Conservation (phyloP, 805 yeast species). For the Candida succiphila region DNA sequence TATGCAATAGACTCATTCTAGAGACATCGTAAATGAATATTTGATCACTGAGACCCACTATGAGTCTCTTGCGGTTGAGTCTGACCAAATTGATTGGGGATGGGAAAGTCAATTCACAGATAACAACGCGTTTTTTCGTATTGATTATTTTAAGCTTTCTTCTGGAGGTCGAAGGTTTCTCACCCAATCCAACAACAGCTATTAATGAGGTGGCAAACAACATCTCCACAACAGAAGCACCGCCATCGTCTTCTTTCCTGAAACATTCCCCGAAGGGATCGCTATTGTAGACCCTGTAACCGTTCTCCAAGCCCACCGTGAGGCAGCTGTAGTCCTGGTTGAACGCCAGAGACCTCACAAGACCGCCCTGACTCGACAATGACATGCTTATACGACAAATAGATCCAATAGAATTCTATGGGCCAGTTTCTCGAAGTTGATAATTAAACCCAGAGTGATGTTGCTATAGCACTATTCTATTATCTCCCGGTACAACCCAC, state of each 20-base stretch:
- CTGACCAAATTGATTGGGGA: slow-evolving; percentile 61
- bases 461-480: too few species aligned
- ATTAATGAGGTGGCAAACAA: slow-evolving; percentile 79
- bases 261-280: slow-evolving; percentile 78
- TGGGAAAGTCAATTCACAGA: slow-evolving; percentile 86
- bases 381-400: too few species aligned
- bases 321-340: slow-evolving; percentile 86
- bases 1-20: slow-evolving; percentile 74
- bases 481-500: too few species aligned
- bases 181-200: slow-evolving; percentile 75
- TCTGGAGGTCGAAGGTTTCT: slow-evolving; percentile 61
- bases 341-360: slow-evolving; percentile 29
- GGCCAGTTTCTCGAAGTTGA: too few species aligned
- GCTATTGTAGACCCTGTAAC: slow-evolving; percentile 74
- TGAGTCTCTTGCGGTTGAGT: slow-evolving; percentile 72
- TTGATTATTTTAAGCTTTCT: slow-evolving; percentile 75
- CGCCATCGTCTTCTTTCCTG: slow-evolving; percentile 33
- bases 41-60: slow-evolving; percentile 72
- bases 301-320: slow-evolving; percentile 57
- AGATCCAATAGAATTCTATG: too few species aligned
- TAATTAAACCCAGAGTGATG: too few species aligned
- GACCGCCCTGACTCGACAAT: neutral
- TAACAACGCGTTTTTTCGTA: slow-evolving; percentile 63
- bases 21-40: slow-evolving; percentile 84
- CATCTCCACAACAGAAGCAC: slow-evolving; percentile 77